Percentiles rank a stretch among this genome's conserved stretches.
These are phyloP conservation scores for Dryas alaskensis DNA, from an alignment of 306 rosid genomes.

Conservation along the genomic window DNA sequence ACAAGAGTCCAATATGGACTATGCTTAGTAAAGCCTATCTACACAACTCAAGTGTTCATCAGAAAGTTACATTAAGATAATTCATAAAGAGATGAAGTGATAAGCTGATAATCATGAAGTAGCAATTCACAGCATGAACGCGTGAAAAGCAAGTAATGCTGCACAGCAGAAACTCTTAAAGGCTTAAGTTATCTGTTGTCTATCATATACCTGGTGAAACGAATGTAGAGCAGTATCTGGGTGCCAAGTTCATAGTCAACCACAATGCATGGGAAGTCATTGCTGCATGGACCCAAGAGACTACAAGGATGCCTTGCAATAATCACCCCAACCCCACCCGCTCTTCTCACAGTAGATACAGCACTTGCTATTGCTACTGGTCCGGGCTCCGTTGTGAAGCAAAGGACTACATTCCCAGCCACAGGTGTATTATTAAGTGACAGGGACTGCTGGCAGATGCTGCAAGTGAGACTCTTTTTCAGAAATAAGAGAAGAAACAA, in stretches of 20 bases:
- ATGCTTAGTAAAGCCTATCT: too few species aligned
- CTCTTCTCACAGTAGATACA: constrained; percentile 10
- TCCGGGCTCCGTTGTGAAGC: constrained; percentile 20
- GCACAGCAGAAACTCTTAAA: too few species aligned
- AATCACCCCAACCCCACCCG: constrained; percentile 36
- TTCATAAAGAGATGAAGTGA: too few species aligned
- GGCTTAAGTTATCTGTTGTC: too few species aligned
- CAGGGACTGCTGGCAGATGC: constrained; percentile 24
- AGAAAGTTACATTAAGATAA: too few species aligned
- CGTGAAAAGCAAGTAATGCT: too few species aligned
- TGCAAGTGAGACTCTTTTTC: constrained; percentile 4
- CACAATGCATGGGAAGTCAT: constrained; percentile 25
- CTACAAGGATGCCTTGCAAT: constrained; percentile 25
- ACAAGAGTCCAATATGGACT: too few species aligned
- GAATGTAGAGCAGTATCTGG: constrained; percentile 18
- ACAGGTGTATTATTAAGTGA: constrained; percentile 22
- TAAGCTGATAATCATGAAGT: too few species aligned
- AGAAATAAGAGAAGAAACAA: background rate
- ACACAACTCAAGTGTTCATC: too few species aligned
- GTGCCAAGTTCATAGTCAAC: constrained; percentile 33
- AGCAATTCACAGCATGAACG: too few species aligned
- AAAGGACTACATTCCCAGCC: constrained; percentile 38
- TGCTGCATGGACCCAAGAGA: constrained; percentile 12
- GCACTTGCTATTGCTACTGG: constrained; percentile 2
- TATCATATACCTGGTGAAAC: constrained; percentile 13